Evolutionary conservation across 345 rosid species (phyloP), one percentile per base, ranked within the genome.

Genomic region (Psidium friedrichsthalianum): DNA sequence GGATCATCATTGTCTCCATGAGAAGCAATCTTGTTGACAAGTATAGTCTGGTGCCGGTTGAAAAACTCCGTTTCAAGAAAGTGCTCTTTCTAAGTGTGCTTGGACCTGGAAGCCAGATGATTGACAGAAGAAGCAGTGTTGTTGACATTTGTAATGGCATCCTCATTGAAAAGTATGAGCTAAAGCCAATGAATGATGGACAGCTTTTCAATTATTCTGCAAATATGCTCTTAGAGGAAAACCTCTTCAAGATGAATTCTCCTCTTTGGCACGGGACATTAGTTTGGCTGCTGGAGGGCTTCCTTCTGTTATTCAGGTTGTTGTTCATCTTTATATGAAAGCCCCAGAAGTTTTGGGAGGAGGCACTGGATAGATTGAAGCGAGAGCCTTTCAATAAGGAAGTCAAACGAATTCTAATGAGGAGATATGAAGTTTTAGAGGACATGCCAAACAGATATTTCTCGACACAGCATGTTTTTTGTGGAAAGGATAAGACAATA

Each of bases 341-440:
- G 22, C 16, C 3, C 4, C 53, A 80, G 21, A 5, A 49, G 1
- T 44, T 49, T 44, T 81, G 83, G 83, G 13, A 81, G 32, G 83
- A 81, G 54, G 83, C 54, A 0, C n/a, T n/a, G 29, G 29, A 5
- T 49, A 25, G 51, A 57, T 80, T 86, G 51, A 57, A 47, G 21
- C 32, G 32, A 58, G 80, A 81, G 64, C 74, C 61, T 78, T 82
- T 69, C 15, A 27, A 55, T 21, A 8, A 6, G 52, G 21, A 10
- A 59, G 74, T 88, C 5, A 53, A 83, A 40, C n/a, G 51, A 27
- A 64, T 56, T 69, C 53, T 86, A 32, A 36, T 27, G n/a, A n/a
- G 56, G 42, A 86, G 86, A 49, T 88, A 32, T 55, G 82, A 86
- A 40, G 86, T 74, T 40, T 56, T 83, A 27, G 87, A 83, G 2